Evolutionary conservation across 2,329 filamentous ascomycete genomes (phyloP), one percentile per base, ranked within the genome.

Genomic region (Westerdykella sp.): DNA sequence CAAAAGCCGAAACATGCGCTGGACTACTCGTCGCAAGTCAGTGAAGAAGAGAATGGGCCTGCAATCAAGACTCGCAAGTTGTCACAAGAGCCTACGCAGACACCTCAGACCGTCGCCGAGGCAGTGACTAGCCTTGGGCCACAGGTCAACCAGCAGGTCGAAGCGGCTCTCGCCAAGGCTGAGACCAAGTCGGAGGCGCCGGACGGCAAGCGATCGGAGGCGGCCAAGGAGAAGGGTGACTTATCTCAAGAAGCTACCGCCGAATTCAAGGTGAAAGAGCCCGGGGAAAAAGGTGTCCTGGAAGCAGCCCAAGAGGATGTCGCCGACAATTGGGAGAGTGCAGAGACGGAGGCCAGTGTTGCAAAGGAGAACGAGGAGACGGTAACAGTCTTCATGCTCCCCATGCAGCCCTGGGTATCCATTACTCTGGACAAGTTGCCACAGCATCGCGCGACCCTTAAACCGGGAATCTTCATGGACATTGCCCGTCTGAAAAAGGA

Each of bases 401-500:
- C 93, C 13, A 88, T 98, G 84, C 87, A 85, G 67, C 93, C 93
- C 4, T 98, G 94, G 76, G 90, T 95, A 52, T 85, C 90, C 15
- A 93, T 98, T 61, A 82, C 80, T 11, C 79, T 97, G 56, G 66
- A 76, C 59, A 62, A 64, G 34, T 68, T 69, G 74, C 80, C 63
- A 72, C 78, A 51, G 68, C 75, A 47, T 69, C 75, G 46, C 68
- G 76, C 83, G 3, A 69, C 75, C 40, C 83, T 97, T 65, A 83
- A 84, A 31, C 81, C 87, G 44, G 85, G 91, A 53, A 79, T 84
- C 35, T 83, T 95, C 56, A 86, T 95, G 74, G 88, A 95, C 56
- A 93, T 98, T 62, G 91, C 93, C 40, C 81, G 89, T 45, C 76
- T 97, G 51, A 95, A 95, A 76, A 97, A 97, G 71, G 89, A 95